Evolutionary conservation across 305 asterid species (phyloP), one percentile per base, ranked within the genome.

Genomic region (Fraxinus greggii): DNA sequence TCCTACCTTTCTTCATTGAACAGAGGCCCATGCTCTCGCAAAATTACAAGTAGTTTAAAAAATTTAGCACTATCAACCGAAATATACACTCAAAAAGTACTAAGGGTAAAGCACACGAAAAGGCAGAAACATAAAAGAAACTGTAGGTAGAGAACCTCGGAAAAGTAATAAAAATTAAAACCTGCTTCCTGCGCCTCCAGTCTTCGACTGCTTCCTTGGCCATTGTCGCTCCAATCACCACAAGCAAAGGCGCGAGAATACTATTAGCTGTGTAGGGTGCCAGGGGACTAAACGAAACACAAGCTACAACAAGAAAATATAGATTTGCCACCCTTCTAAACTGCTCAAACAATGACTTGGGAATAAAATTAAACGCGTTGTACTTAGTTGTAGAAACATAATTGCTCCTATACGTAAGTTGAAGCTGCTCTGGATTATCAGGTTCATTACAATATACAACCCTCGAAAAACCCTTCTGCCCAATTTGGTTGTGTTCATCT

Each of bases 321-420:
- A 94, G 61, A 83, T 94, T 96, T 74, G 99, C 99, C 31, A 94
- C 98, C 89, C 98, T 90, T 91, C 99, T 90, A 85, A 96, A 94
- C 88, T 96, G 99, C 95, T 96, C 99, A 72, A 96, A 96, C 83
- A 96, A 86, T 21, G 99, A 93, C 84, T 96, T 94, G 5, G 99
- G 99, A 3, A 96, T 69, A 83, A 96, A 96, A 90, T 93, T 94
- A 77, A 90, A 1, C 0, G 88, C 93, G 15, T 90, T 96, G 77
- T 93, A 96, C 87, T 96, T 96, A 0, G 99, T 96, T n/a, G 98
- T 96, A 51, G 97, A 94, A 36, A 96, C 99, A 76, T 96, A 91
- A 85, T 96, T 96, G 72, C 89, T 84, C 86, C 90, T 73, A 78
- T 94, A 94, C 82, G 87, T 88, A 7, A 85, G 88, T 88, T 81